Percentiles rank a stretch among this genome's conserved stretches.
phyloP scores from a whole-genome alignment of 139 green algal genomes.

The Coelastrella sp. region DNA sequence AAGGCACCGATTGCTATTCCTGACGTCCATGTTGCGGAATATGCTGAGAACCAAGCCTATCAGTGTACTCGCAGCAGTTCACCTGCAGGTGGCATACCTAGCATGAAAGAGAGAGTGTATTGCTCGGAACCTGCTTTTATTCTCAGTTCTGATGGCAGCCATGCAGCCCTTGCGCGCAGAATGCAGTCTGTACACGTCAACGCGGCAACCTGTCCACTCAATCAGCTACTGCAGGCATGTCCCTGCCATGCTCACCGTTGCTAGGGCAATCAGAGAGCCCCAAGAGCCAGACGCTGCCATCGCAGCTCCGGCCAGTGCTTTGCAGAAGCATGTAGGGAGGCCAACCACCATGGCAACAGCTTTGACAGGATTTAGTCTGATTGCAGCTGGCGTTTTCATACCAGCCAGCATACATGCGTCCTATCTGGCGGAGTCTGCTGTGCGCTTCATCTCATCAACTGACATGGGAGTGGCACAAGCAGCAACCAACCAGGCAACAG shows the following conservation, averaged over 20 bases:
- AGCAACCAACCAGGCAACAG: background rate
- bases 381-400: background rate
- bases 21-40: background rate
- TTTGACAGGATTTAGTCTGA: constrained; percentile 11
- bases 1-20: too few relatives aligned
- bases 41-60: background rate
- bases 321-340: background rate
- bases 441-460: background rate
- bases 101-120: too few relatives aligned
- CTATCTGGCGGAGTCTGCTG: background rate
- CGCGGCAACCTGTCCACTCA: background rate
- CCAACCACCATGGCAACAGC: background rate
- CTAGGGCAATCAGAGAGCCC: background rate
- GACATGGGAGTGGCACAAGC: constrained; percentile 6
- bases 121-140: too few relatives aligned
- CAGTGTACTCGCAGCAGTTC: background rate
- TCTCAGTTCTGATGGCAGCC: background rate
- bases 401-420: background rate
- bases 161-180: background rate
- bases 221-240: background rate
- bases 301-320: background rate
- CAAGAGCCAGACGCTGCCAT: background rate
- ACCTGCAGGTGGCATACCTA: too few relatives aligned
- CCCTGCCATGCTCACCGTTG: background rate
- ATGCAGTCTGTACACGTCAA: background rate